phyloP scores from a whole-genome alignment of 345 rosid species.

The Camelina sativa region DNA sequence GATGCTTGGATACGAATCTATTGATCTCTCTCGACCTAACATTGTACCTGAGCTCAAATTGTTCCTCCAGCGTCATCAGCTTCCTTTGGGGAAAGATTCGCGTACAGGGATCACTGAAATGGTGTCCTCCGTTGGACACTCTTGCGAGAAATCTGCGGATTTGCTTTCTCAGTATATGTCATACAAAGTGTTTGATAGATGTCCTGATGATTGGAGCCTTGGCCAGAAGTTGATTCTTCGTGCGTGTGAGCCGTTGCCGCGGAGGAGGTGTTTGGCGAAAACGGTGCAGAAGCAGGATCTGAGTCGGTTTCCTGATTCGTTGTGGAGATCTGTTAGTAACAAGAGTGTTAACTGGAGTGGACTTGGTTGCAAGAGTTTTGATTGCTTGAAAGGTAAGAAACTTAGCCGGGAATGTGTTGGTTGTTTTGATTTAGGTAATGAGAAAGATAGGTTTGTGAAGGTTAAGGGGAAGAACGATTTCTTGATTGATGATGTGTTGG shows the following conservation, averaged over 20 bases:
- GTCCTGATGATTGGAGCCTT: constrained; percentile 87
- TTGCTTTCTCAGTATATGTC: constrained; percentile 81
- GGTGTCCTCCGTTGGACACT: constrained; percentile 96
- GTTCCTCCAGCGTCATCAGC: constrained; percentile 75
- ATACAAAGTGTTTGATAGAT: constrained; percentile 68
- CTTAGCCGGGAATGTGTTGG: constrained; percentile 75
- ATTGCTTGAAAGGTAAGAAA: constrained; percentile 80
- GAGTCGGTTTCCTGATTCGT: constrained; percentile 56
- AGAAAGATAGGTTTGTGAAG: constrained; percentile 72
- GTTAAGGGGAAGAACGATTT: constrained; percentile 83
- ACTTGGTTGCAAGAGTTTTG: constrained; percentile 78
- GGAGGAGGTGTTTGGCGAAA: constrained; percentile 83
- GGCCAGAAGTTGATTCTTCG: constrained; percentile 70
- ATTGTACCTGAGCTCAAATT: constrained; percentile 80
- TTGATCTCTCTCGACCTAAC: constrained; percentile 85
- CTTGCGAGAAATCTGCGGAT: constrained; percentile 85
- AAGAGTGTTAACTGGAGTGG: constrained; percentile 92
- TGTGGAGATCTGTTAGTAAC: constrained; percentile 82
- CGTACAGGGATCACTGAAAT: constrained; percentile 85
- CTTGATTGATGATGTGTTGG: constrained; percentile 72
- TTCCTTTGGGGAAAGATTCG: constrained; percentile 84
- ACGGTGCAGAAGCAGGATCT: constrained; percentile 70
- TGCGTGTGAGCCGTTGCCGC: constrained; percentile 92
- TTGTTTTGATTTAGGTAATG: constrained; percentile 71
- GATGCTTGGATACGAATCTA: constrained; percentile 77